These are phyloP conservation scores for Fusarium proliferatum DNA, from an alignment of 2,329 filamentous ascomycete genomes.

Conservation along the genomic window DNA sequence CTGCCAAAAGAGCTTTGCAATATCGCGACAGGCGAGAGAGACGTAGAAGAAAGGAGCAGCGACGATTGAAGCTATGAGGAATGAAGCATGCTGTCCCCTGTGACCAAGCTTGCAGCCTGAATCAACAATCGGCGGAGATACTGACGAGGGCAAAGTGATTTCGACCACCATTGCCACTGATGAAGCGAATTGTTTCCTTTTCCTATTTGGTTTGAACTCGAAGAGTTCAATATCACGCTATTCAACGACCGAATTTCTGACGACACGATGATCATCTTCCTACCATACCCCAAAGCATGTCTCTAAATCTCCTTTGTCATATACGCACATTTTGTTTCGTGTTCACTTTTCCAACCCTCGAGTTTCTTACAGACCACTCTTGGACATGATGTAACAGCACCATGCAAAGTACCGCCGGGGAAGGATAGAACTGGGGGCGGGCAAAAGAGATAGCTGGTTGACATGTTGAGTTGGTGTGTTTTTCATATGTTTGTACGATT, in stretches of 20 bases:
- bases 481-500: conserved; percentile 27
- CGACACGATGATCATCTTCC: conserved; percentile 41
- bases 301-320: conserved; percentile 31
- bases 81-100: conserved; percentile 13
- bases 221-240: conserved; percentile 15
- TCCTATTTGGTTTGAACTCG: not conserved
- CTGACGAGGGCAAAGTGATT: conserved; percentile 3
- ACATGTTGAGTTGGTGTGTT: not conserved
- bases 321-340: not conserved
- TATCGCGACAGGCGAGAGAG: conserved; percentile 53
- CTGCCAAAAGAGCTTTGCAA: conserved; percentile 50
- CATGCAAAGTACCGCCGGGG: not conserved
- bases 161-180: conserved; percentile 13
- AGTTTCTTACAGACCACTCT: conserved; percentile 20
- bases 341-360: not conserved
- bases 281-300: conserved; percentile 34
- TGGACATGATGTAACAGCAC: not conserved
- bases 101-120: not conserved
- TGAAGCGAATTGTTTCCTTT: conserved; percentile 19
- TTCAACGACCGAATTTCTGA: conserved; percentile 36
- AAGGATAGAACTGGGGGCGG: not conserved
- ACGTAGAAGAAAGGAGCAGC: conserved; percentile 53
- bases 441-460: not conserved
- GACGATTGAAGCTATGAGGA: conserved; percentile 50
- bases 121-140: conserved; percentile 1